These are phyloP conservation scores for Globisporangium iwayamae DNA, from an alignment of 352 stramenopile species.

Conservation along the genomic window DNA sequence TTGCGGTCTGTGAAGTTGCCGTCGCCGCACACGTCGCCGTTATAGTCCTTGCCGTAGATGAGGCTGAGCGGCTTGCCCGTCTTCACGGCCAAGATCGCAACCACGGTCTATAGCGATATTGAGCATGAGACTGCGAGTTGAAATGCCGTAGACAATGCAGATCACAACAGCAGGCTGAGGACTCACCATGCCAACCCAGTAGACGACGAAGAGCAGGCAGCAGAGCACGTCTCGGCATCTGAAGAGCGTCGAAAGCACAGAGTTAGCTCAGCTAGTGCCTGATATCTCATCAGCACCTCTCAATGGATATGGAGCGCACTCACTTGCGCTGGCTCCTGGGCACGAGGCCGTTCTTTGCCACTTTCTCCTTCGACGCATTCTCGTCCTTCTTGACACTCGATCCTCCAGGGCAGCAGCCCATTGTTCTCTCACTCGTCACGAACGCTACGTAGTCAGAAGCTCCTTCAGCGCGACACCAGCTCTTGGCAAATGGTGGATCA, in stretches of 20 bases:
- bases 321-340: constrained; percentile 28
- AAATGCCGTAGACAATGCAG: not conserved
- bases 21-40: constrained; percentile 75
- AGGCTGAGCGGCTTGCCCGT: constrained; percentile 70
- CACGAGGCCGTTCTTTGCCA: constrained; percentile 22
- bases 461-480: not conserved
- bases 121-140: not conserved
- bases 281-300: not conserved
- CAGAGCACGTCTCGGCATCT: constrained; percentile 82
- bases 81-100: constrained; percentile 61
- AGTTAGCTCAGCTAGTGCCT: not conserved
- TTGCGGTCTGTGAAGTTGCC: constrained; percentile 27
- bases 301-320: not conserved
- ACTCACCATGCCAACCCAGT: constrained; percentile 79
- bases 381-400: constrained; percentile 19
- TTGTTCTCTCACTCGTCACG: constrained; percentile 2
- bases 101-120: constrained; percentile 15
- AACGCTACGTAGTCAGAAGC: not conserved
- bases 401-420: constrained; percentile 22
- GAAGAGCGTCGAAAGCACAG: not conserved
- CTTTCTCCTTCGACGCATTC: not conserved
- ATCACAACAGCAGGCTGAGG: not conserved
- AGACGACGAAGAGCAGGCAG: constrained; percentile 80
- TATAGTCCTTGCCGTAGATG: constrained; percentile 82
- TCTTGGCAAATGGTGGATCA: not conserved